phyloP scores from a whole-genome alignment of 176 grass and related monocot species.

The Oryza officinalis region DNA sequence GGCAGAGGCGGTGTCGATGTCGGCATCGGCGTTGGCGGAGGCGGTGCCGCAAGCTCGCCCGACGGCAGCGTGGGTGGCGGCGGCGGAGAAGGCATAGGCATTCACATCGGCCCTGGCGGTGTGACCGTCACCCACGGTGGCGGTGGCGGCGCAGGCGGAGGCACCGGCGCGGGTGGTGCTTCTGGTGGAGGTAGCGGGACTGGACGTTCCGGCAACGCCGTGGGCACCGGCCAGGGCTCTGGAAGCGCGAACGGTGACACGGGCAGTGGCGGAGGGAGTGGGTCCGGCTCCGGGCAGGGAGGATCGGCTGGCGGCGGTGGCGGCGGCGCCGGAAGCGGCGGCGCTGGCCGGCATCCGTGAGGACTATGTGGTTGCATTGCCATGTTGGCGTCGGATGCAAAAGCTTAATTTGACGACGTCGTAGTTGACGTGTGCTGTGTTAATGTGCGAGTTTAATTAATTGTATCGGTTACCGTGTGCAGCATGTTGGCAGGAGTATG shows the following conservation, averaged over 20 bases:
- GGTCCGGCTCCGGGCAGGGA: conserved; percentile 26
- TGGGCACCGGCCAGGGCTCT: conserved; percentile 45
- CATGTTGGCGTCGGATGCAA: not conserved
- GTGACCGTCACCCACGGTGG: conserved; percentile 46
- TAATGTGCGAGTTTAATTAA: not conserved
- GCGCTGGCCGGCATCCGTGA: conserved; percentile 37
- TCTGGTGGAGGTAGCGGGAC: conserved; percentile 47
- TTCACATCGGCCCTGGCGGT: conserved; percentile 54
- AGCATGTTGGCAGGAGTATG: not conserved
- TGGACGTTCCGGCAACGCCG: conserved; percentile 45
- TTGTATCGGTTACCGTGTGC: not conserved
- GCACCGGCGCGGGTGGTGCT: conserved; percentile 16
- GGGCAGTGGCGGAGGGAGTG: conserved; percentile 52
- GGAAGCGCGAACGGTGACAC: conserved; percentile 44
- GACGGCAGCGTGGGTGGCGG: conserved; percentile 40
- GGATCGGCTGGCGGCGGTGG: conserved; percentile 31
- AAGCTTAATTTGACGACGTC: not conserved
- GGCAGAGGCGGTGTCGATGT: conserved; percentile 47
- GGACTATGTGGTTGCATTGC: not conserved
- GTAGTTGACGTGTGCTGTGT: not conserved
- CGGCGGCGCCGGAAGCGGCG: conserved; percentile 25
- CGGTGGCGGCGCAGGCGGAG: not conserved
- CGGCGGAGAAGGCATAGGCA: conserved; percentile 47
- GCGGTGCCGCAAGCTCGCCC: conserved; percentile 28
- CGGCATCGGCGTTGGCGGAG: conserved; percentile 49